A percentile compares a stretch with the other conserved stretches of the same genome.
phyloP scores from a whole-genome alignment of 2,329 filamentous ascomycete genomes.

The Aspergillus viridinutans region DNA sequence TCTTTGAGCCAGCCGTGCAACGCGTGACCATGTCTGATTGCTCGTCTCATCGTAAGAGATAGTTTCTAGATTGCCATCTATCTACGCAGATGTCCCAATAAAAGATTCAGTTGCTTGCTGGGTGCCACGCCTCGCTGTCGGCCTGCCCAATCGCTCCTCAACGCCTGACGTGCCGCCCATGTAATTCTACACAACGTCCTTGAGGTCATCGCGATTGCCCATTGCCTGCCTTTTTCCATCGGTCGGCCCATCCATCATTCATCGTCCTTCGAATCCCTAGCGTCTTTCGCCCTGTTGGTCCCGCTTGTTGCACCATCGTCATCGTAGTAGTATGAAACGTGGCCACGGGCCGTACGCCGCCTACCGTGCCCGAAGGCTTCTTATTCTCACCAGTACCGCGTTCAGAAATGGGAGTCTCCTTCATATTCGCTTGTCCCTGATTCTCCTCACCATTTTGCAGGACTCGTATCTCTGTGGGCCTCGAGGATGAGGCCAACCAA shows the following conservation, averaged over 20 bases:
- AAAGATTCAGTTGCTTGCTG: neutral
- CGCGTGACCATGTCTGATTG: neutral
- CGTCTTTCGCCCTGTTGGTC: conserved; percentile 30
- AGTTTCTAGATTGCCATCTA: neutral
- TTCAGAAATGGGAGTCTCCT: conserved; percentile 11
- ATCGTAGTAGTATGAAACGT: conserved; percentile 41
- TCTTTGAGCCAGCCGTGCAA: neutral
- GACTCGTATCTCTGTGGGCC: conserved; percentile 18
- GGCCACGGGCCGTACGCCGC: conserved; percentile 24
- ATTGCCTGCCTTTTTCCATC: conserved; percentile 31
- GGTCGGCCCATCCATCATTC: conserved; percentile 39
- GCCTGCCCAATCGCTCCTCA: neutral
- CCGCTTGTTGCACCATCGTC: conserved; percentile 29
- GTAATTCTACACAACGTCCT: neutral
- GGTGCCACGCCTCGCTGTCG: neutral
- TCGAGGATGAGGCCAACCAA: conserved; percentile 29
- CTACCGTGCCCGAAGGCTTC: conserved; percentile 15
- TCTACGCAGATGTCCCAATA: neutral
- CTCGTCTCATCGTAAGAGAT: neutral
- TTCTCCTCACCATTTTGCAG: conserved; percentile 8
- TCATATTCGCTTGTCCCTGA: conserved; percentile 3
- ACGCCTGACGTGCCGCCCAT: neutral
- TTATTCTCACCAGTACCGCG: conserved; percentile 22
- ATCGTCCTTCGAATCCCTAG: conserved; percentile 41
- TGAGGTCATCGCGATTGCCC: conserved; percentile 3